Evolutionary conservation across 306 rosid species (phyloP).

Genomic region (Gynostemma pentaphyllum): DNA sequence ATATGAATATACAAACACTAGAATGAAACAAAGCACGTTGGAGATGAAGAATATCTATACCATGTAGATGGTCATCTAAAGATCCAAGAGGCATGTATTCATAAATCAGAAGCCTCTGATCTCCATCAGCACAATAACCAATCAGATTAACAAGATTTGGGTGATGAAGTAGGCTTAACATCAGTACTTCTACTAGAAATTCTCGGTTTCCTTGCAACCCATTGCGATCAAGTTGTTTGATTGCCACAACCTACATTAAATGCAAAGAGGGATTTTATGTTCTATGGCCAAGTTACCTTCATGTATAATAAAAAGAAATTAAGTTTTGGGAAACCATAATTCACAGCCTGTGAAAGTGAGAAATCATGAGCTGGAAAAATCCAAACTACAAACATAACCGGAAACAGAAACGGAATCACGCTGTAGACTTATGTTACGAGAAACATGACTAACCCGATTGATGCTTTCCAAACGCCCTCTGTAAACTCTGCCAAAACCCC

Average conservation of each 20-base stretch:
- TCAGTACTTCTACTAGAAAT: conserved; percentile 86
- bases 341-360: background rate
- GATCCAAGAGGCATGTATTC: conserved; percentile 88
- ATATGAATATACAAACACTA: background rate
- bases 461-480: conserved; percentile 69
- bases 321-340: background rate
- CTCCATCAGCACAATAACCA: conserved; percentile 97
- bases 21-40: background rate
- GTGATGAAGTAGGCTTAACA: conserved; percentile 91
- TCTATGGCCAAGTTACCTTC: background rate
- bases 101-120: conserved; percentile 93
- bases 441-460: conserved; percentile 46
- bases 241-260: conserved; percentile 62
- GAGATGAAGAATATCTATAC: conserved; percentile 20
- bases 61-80: conserved; percentile 84
- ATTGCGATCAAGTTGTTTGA: conserved; percentile 86
- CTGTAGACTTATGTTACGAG: background rate
- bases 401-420: background rate
- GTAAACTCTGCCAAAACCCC: conserved; percentile 87
- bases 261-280: conserved; percentile 9
- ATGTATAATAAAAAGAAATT: background rate
- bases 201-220: conserved; percentile 95
- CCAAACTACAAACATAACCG: background rate
- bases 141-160: conserved; percentile 82
- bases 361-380: background rate